These are phyloP conservation scores for Colletotrichum cordylinicola DNA, from an alignment of 2,329 filamentous ascomycete species.

Conservation along the genomic window DNA sequence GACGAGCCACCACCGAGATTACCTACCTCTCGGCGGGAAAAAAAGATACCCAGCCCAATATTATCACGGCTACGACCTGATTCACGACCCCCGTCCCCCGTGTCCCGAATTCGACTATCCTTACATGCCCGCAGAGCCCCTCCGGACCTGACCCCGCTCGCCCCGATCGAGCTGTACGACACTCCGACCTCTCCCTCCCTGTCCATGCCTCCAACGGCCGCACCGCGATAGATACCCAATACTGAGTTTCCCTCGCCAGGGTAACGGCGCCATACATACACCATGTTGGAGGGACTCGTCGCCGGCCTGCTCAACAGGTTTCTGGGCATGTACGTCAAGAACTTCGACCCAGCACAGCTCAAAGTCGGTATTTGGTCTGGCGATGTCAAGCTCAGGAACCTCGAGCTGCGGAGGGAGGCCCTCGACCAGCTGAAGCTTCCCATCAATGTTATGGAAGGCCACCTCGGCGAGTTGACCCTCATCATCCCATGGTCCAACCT, in stretches of 20 bases:
- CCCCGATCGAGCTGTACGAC: not conserved
- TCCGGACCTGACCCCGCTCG: not conserved
- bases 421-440: conserved; percentile 96
- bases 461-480: conserved; percentile 89
- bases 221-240: not conserved
- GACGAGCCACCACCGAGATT: not conserved
- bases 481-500: conserved; percentile 98
- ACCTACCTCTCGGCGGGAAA: not conserved
- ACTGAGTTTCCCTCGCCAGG: conserved; percentile 56
- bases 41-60: not conserved
- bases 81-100: not conserved
- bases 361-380: conserved; percentile 99
- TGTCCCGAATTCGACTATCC: not conserved
- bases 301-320: conserved; percentile 98
- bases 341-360: conserved; percentile 96
- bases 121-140: not conserved
- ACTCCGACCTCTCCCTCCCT: conserved; percentile 6
- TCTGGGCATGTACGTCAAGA: conserved; percentile 99
- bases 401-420: conserved; percentile 92
- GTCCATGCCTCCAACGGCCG: conserved; percentile 1
- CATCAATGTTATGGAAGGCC: conserved; percentile 94
- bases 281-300: conserved; percentile 96
- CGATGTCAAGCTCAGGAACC: conserved; percentile 92
- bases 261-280: conserved; percentile 69
- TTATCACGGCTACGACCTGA: not conserved